Evolutionary conservation across 2,329 filamentous ascomycete genomes (phyloP).

Genomic region (Aspergillus transmontanensis): DNA sequence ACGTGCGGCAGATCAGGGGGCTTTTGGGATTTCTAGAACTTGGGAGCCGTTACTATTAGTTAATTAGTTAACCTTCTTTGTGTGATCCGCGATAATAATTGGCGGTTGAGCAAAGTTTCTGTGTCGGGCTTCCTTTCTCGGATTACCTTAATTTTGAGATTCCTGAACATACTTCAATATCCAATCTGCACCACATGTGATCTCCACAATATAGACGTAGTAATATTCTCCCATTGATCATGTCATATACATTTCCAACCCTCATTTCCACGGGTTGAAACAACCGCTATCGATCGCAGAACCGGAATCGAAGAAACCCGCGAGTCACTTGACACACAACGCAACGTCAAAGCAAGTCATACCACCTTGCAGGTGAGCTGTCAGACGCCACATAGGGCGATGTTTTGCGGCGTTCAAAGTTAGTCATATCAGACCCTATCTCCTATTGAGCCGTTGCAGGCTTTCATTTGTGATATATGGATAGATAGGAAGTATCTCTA

Average conservation of each 20-base stretch:
- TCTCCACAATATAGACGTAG: neutral
- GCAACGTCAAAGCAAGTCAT: slow-evolving; percentile 11
- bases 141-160: slow-evolving; percentile 2
- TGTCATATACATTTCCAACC: neutral
- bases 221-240: neutral
- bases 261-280: too few relatives aligned
- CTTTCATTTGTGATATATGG: neutral
- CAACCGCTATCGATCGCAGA: neutral
- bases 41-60: neutral
- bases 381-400: slow-evolving; percentile 13
- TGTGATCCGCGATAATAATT: neutral
- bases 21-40: neutral
- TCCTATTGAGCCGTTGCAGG: neutral
- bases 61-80: slow-evolving; percentile 3
- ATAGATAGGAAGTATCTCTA: neutral
- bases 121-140: neutral
- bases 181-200: neutral
- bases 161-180: neutral
- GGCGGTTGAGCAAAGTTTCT: neutral
- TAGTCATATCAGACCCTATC: neutral
- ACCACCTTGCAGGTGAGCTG: slow-evolving; percentile 16
- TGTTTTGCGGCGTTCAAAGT: neutral
- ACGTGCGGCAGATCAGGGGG: neutral
- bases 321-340: slow-evolving; percentile 5
- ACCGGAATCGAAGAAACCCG: neutral